Percentiles rank a stretch among this genome's conserved stretches.
Evolutionary conservation across 169 alveolate species (phyloP).

Genomic region (Nephromyces sp.): DNA sequence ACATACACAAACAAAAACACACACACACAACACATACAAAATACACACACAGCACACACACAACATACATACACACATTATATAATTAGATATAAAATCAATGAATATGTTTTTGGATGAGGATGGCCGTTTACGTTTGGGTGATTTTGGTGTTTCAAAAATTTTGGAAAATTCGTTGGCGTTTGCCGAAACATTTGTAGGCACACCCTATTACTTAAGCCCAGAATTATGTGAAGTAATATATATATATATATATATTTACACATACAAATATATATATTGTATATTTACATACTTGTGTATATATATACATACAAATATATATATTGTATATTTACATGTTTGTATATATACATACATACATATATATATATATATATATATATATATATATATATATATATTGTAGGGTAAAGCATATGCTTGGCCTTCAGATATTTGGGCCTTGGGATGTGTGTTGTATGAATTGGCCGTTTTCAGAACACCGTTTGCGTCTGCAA

Average conservation of each 20-base stretch:
- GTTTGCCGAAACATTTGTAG: constrained; percentile 91
- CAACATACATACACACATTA: no score
- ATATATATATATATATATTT: not conserved
- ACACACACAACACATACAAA: no score
- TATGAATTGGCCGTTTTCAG: constrained; percentile 57
- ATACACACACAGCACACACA: no score
- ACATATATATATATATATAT: not conserved
- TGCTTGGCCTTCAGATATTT: constrained; percentile 94
- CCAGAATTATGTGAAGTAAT: constrained; percentile 90
- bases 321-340: no score
- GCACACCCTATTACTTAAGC: constrained; percentile 98
- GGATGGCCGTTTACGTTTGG: constrained; percentile 70
- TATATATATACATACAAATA: not conserved
- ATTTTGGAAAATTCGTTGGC: constrained; percentile 82
- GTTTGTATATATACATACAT: not conserved
- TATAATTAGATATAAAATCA: constrained; percentile 66
- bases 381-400: not conserved
- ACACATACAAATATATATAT: no score
- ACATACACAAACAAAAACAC: no score
- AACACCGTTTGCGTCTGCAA: constrained; percentile 73
- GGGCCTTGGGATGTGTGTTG: constrained; percentile 93
- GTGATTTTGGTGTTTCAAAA: constrained; percentile 87
- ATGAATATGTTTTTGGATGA: constrained; percentile 76
- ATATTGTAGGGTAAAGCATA: constrained; percentile 80
- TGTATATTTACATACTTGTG: no score